Evolutionary conservation across 495 filamentous ascomycete genomes (phyloP), one percentile per base, ranked within the genome.

Genomic region (Lentithecium fluviatile): DNA sequence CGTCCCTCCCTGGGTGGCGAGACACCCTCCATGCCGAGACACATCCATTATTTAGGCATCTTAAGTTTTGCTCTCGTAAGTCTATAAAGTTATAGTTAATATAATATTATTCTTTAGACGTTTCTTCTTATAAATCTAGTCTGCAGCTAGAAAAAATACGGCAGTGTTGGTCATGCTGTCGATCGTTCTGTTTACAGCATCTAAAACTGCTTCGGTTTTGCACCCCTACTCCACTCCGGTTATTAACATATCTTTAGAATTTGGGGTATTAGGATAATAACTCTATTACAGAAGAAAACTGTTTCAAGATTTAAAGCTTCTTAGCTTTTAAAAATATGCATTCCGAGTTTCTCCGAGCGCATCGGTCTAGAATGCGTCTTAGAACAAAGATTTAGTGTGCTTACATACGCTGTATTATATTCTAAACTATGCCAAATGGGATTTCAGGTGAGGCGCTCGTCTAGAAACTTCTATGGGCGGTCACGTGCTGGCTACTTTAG

Each of bases 11-110:
- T 43, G 15, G 3, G 19, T 43, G 19, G 13, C 40, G 40, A 38
- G 36, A 38, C 7, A 47, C 52, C 37, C 23, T 38, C 54, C 20
- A 38, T 48, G 42, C 54, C 54, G 42, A 57, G 54, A 57, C 54
- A 12, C n/a, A 57, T 57, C 36, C 29, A 57, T 48, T 57, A 40
- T 58, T 48, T 50, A 58, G 26, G 55, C 45, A 58, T 50, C 55
- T 50, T 19, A 50, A 58, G 55, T 58, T 45, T 48, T 45, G 26
- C 55, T 17, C 32, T 50, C 20, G 21, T 58, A 34, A 58, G 40
- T 50, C 17, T 58, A 45, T 50, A 58, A 58, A 49, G 55, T 49
- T 45, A 34, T 45, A 29, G 55, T 58, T 58, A 58, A 45, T 45
- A 50, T 50, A 49, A 36, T 47, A 57, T 57, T 47, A n/a, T 57